Conservation (phyloP, 305 asterid species). For the Fraxinus xanthoxyloides region DNA sequence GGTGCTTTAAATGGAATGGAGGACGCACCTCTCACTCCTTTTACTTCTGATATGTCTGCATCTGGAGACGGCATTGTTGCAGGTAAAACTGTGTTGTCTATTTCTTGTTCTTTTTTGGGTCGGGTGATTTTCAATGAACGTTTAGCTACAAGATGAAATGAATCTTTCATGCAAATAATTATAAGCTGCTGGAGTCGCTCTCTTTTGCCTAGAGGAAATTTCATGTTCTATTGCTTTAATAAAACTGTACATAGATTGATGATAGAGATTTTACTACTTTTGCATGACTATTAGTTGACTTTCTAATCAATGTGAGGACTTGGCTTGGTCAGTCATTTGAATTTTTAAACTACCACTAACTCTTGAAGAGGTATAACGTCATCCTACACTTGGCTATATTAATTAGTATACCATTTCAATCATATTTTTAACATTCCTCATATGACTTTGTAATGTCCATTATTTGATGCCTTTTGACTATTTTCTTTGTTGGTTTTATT, state of each 20-base stretch:
- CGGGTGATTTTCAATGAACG: background rate
- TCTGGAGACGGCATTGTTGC: constrained; percentile 93
- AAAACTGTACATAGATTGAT: background rate
- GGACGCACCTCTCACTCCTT: constrained; percentile 86
- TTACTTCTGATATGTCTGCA: constrained; percentile 88
- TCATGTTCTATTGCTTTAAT: background rate
- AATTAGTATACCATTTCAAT: background rate
- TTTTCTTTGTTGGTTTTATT: background rate
- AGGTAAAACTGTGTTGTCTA: constrained; percentile 45
- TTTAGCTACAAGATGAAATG: background rate
- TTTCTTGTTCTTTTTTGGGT: constrained; percentile 11
- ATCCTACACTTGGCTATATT: background rate
- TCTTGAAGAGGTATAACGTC: background rate
- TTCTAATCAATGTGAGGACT: background rate
- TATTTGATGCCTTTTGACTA: background rate
- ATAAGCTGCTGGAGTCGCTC: background rate
- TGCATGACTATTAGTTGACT: background rate
- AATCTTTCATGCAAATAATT: background rate
- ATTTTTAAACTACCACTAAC: background rate
- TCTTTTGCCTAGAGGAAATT: background rate
- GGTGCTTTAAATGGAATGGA: constrained; percentile 85
- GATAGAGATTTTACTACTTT: background rate
- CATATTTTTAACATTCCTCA: background rate
- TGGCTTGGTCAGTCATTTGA: background rate
- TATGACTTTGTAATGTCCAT: background rate